Conservation (phyloP, 164 flowering plant genomes). For the Akebia trifoliata region DNA sequence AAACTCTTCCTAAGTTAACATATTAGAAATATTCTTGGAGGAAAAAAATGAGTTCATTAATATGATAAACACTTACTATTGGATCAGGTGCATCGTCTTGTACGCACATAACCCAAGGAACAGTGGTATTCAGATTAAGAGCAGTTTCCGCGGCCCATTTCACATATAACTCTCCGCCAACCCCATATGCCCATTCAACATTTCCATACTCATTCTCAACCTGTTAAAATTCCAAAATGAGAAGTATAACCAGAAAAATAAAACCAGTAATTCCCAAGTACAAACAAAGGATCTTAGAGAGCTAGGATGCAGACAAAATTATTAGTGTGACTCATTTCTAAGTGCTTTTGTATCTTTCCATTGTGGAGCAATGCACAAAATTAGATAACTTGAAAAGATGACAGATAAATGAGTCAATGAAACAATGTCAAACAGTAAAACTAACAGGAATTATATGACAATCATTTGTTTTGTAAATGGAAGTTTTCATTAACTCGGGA, state of each 20-base stretch:
- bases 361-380: too few species aligned
- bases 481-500: too few species aligned
- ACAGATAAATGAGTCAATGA: too few species aligned
- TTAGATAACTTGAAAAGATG: too few species aligned
- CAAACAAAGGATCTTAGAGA: not conserved
- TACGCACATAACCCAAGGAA: conserved; percentile 73
- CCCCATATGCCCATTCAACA: conserved; percentile 50
- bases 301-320: not conserved
- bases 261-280: not conserved
- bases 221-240: conserved; percentile 20
- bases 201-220: conserved; percentile 68
- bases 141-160: conserved; percentile 70
- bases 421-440: too few species aligned
- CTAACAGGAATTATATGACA: too few species aligned
- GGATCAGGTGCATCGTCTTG: conserved; percentile 72
- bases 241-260: not conserved
- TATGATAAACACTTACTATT: conserved; percentile 30
- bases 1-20: not conserved
- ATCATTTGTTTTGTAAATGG: too few species aligned
- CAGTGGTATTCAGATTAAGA: conserved; percentile 38
- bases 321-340: too few species aligned
- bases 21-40: not conserved
- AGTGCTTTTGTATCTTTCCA: too few species aligned
- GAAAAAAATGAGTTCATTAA: not conserved
- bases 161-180: conserved; percentile 43